Conservation (phyloP, 2,329 filamentous ascomycete genomes). For the Paracoccidioides lutzii region DNA sequence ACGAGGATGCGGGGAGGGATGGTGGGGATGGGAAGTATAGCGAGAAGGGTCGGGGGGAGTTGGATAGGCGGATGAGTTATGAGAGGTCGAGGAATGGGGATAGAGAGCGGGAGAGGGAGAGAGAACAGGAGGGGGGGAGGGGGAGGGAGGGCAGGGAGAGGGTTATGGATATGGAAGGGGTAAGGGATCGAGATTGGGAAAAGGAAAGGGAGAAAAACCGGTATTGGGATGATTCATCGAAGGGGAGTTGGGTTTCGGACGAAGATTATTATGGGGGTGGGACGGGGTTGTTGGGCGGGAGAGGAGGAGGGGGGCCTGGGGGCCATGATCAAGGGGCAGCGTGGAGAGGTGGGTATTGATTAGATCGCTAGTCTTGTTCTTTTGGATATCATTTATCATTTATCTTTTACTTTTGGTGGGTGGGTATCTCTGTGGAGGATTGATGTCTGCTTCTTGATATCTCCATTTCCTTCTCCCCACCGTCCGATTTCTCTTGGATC, state of each 20-base stretch:
- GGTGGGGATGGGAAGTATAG: not conserved
- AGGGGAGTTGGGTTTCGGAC: conserved; percentile 20
- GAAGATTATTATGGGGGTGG: conserved; percentile 29
- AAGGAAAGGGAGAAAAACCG: conserved; percentile 13
- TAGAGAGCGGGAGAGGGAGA: conserved; percentile 12
- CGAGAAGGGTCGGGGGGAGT: not conserved
- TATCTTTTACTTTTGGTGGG: too few species aligned
- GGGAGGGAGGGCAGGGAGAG: not conserved
- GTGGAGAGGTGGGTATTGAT: conserved; percentile 8
- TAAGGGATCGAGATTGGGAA: not conserved
- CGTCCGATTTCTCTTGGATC: too few species aligned
- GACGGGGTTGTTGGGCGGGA: conserved; percentile 12
- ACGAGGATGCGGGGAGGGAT: not conserved
- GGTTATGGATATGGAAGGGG: not conserved
- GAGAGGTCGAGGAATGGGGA: not conserved
- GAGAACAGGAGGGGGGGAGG: not conserved
- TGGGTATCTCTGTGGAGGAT: too few species aligned
- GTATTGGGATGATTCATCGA: conserved; percentile 15
- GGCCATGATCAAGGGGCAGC: conserved; percentile 13
- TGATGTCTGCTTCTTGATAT: not conserved
- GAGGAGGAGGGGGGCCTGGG: not conserved
- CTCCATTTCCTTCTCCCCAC: not conserved
- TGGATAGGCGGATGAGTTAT: too few species aligned
- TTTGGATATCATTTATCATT: not conserved
- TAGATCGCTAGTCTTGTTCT: not conserved